Conservation (phyloP, 208 protist genomes). For the Endotrypanum monterogeii region DNA sequence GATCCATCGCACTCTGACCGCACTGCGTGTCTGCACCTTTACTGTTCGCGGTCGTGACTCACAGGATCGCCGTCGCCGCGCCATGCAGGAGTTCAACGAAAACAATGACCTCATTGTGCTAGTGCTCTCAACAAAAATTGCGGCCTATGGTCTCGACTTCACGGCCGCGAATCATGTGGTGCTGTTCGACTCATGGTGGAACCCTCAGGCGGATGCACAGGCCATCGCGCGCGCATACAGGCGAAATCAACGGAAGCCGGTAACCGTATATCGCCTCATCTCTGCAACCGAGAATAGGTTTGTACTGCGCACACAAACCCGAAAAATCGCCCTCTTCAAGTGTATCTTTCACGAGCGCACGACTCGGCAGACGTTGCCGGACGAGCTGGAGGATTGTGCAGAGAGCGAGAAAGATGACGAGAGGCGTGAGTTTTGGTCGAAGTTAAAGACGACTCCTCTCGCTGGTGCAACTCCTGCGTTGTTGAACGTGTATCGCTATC, state of each 20-base stretch:
- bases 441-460: conserved; percentile 47
- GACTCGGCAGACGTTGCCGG: conserved; percentile 40
- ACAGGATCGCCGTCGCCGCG: conserved; percentile 49
- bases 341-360: conserved; percentile 78
- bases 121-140: conserved; percentile 97
- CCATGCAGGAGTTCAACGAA: conserved; percentile 65
- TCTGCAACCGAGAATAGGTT: conserved; percentile 56
- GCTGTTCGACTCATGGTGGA: conserved; percentile 99
- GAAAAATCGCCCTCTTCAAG: conserved; percentile 79
- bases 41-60: conserved; percentile 75
- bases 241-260: conserved; percentile 96
- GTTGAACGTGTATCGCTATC: conserved; percentile 56
- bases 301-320: conserved; percentile 61
- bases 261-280: conserved; percentile 97
- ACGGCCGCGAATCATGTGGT: conserved; percentile 98
- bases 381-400: conserved; percentile 65
- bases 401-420: conserved; percentile 59
- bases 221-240: conserved; percentile 96
- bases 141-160: conserved; percentile 98
- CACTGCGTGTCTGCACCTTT: conserved; percentile 51
- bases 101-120: conserved; percentile 63
- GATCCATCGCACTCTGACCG: conserved; percentile 66
- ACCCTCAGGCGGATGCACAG: conserved; percentile 98
- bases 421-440: conserved; percentile 52
- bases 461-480: conserved; percentile 50